Evolutionary conservation across 805 yeast genomes (phyloP).

Genomic region (Ogataea saltuana): DNA sequence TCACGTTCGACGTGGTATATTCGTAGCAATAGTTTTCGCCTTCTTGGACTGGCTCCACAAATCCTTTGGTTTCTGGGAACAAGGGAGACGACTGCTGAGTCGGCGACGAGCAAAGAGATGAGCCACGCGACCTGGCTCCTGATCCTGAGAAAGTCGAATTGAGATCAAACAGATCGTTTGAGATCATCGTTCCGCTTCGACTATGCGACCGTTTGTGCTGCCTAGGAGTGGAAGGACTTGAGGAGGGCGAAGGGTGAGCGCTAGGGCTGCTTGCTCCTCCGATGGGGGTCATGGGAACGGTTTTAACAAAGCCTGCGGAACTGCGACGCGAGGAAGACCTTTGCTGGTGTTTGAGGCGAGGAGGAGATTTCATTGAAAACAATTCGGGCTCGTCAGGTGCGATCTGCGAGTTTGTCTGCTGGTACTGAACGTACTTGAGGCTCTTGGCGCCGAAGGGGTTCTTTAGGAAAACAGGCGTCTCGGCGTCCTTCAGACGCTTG

Average conservation of each 20-base stretch:
- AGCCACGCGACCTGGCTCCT: constrained; percentile 5
- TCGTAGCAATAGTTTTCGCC: neutral
- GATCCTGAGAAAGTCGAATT: constrained; percentile 5
- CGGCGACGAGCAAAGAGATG: constrained; percentile 13
- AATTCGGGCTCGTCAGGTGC: neutral
- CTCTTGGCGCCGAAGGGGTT: constrained; percentile 7
- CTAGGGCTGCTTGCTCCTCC: no score
- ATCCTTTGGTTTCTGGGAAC: no score
- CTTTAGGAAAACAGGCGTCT: neutral
- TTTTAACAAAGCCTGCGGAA: no score
- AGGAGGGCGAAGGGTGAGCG: no score
- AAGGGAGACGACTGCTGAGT: constrained; percentile 7
- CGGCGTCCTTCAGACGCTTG: no score
- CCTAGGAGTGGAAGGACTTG: constrained; percentile 8
- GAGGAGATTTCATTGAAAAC: neutral
- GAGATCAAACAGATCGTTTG: constrained; percentile 12
- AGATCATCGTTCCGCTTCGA: constrained; percentile 15
- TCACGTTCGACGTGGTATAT: neutral
- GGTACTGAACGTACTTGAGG: constrained; percentile 14
- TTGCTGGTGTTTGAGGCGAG: constrained; percentile 11
- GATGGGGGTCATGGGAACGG: no score
- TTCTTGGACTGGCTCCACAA: no score
- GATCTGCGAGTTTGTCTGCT: constrained; percentile 8
- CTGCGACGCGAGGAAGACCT: constrained; percentile 5
- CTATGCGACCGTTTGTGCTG: constrained; percentile 19